Percentiles rank a stretch among this genome's conserved stretches.
phyloP scores from a whole-genome alignment of 1,284 basidiomycete genomes.

The Heterobasidion annosum region DNA sequence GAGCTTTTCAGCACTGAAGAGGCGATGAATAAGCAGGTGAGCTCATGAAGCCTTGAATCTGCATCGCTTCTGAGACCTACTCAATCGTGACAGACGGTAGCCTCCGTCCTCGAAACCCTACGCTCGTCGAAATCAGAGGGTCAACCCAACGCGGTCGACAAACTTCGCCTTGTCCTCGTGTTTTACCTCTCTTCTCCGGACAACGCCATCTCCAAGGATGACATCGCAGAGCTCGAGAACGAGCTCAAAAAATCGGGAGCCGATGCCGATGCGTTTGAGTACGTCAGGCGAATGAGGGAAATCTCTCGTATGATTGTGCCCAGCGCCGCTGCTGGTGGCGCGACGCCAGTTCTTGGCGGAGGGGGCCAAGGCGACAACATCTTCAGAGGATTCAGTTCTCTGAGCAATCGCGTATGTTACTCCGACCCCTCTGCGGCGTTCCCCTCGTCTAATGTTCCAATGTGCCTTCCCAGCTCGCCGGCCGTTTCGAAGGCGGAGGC shows the following conservation, averaged over 20 bases:
- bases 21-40: constrained; percentile 74
- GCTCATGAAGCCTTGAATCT: constrained; percentile 1
- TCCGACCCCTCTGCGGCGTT: not conserved
- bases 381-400: constrained; percentile 86
- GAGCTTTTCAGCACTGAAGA: constrained; percentile 97
- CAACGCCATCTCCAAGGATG: constrained; percentile 75
- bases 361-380: constrained; percentile 68
- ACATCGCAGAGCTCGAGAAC: constrained; percentile 81
- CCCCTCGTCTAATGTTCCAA: constrained; percentile 7
- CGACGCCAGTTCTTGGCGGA: constrained; percentile 70
- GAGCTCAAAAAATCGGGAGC: constrained; percentile 77
- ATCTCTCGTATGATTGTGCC: constrained; percentile 76
- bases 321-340: constrained; percentile 43
- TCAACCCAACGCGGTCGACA: constrained; percentile 72
- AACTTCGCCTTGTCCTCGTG: constrained; percentile 88
- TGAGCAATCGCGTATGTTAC: constrained; percentile 75
- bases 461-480: constrained; percentile 58
- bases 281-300: constrained; percentile 88
- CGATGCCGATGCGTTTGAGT: constrained; percentile 82
- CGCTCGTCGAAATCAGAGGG: constrained; percentile 58
- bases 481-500: constrained; percentile 89
- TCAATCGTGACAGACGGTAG: constrained; percentile 46
- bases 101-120: constrained; percentile 77
- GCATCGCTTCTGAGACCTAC: not conserved
- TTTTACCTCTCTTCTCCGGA: constrained; percentile 89